These are phyloP conservation scores for Apophysomyces elegans DNA, from an alignment of 371 early-diverging fungal genomes.

Conservation along the genomic window DNA sequence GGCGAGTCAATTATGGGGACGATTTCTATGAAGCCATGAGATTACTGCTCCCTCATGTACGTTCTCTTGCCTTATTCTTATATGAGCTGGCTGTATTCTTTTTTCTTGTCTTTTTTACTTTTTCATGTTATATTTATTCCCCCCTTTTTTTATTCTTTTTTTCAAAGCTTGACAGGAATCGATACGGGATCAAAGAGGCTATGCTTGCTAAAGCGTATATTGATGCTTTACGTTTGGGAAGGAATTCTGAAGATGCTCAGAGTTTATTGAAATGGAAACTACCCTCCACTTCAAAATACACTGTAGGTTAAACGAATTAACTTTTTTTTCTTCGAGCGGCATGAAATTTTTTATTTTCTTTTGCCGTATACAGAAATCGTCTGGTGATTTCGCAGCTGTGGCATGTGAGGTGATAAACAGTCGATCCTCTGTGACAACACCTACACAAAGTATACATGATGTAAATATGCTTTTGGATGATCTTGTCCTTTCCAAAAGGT, in stretches of 20 bases:
- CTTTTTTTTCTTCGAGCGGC: no score
- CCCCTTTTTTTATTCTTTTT: not conserved
- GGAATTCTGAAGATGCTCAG: constrained; percentile 56
- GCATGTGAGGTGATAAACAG: constrained; percentile 47
- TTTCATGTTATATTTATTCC: no score
- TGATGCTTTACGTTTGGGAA: constrained; percentile 57
- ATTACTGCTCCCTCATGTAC: constrained; percentile 73
- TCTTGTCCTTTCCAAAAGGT: constrained; percentile 35
- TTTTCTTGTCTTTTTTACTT: not conserved
- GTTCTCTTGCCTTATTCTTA: not conserved
- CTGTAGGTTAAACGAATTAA: constrained; percentile 18
- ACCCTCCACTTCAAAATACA: constrained; percentile 42
- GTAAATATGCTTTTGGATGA: constrained; percentile 48
- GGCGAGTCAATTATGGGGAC: constrained; percentile 49
- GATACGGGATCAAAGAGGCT: constrained; percentile 73
- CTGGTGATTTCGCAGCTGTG: constrained; percentile 61
- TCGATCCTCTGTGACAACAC: constrained; percentile 44
- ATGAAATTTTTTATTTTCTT: no score
- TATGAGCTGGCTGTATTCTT: not conserved
- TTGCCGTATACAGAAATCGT: constrained; percentile 21
- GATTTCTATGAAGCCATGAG: constrained; percentile 64
- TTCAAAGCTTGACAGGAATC: constrained; percentile 64
- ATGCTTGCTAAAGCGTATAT: constrained; percentile 67
- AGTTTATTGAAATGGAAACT: constrained; percentile 64
- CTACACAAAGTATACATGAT: constrained; percentile 52